phyloP scores from a whole-genome alignment of 2,329 filamentous ascomycete species.

The Zelopaecilomyces penicillatus region DNA sequence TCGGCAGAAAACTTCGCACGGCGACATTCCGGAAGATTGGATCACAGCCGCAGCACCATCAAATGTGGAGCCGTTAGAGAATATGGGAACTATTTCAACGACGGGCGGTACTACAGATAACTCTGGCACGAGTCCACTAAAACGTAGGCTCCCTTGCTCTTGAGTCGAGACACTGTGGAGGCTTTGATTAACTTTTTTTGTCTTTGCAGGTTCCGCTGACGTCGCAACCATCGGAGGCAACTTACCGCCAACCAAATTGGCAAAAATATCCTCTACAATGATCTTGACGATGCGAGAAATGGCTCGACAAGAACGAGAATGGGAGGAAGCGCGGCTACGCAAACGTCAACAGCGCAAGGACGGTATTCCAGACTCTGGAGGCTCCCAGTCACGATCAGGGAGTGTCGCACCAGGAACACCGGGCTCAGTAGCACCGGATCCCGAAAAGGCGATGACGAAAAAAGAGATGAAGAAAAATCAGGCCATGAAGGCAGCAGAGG shows the following conservation, averaged over 20 bases:
- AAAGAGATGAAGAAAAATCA: constrained; percentile 74
- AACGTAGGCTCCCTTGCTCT: constrained; percentile 41
- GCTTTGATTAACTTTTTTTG: constrained; percentile 10
- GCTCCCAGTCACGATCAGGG: constrained; percentile 42
- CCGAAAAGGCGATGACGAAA: constrained; percentile 67
- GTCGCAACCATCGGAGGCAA: constrained; percentile 26
- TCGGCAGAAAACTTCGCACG: constrained; percentile 71
- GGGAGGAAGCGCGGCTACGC: constrained; percentile 62
- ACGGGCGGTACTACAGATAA: constrained; percentile 40
- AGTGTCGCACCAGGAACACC: constrained; percentile 54
- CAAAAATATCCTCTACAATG: constrained; percentile 42
- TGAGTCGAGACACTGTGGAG: neutral
- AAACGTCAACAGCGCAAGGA: constrained; percentile 58
- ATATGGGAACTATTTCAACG: constrained; percentile 17
- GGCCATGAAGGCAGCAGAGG: constrained; percentile 69
- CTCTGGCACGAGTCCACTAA: constrained; percentile 46
- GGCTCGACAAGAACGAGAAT: constrained; percentile 57
- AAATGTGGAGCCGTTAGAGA: constrained; percentile 31
- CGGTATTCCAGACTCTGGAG: constrained; percentile 43
- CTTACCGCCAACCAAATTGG: constrained; percentile 35
- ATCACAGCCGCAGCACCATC: constrained; percentile 55
- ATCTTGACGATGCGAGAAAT: constrained; percentile 50
- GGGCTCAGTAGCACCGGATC: constrained; percentile 53
- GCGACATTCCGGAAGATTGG: constrained; percentile 70
- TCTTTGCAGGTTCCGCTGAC: constrained; percentile 31